Base-by-base conservation (phyloP, 1,284 basidiomycete species). In the Tylopilus sp. region DNA sequence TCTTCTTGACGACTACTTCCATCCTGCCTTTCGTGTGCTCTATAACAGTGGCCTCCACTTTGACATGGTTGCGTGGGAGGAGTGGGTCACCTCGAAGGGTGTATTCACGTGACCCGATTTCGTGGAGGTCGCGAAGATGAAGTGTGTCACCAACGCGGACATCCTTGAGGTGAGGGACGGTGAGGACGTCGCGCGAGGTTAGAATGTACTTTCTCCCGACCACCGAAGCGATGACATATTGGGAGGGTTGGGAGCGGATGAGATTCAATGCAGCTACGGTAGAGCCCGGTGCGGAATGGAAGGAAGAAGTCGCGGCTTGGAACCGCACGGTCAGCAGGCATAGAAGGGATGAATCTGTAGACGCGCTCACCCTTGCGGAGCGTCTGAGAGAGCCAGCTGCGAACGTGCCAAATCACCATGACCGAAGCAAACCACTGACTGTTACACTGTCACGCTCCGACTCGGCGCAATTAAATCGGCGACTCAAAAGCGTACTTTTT, bases 11-110 rank as follows among this genome's bases (percentile, higher is more conserved):
- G 46, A 92, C 89, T 57, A 78, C 79, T 71, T 96, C 90, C 85
- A 98, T 86, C 42, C 80, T 81, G 15, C 92, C 90, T 71, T 95
- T 97, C 31, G 96, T 98, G 67, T 99, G 94, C 71, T 99, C 96
- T 40, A 98, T 74, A 12, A 99, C 93, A 15, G 93, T 96, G 18
- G 93, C 87, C 54, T 87, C 77, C 36, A 95, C 87, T 52, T 77
- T 75, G 53, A 97, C 84, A 39, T 79, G 71, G 41, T 74, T 72
- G 15, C 77, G 60, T 2, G 82, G 77, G 31, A 90, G 76, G 56
- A 72, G 66, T 6, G 85, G 84, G 55, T 79, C 79, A 42, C 84
- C 87, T 49, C 90, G 90, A 48, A 87, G 76, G n/a, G 93, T 95
- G 72, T 88, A 98, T 66, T 97, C 93, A 57, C 94, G 83, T 41